These are phyloP conservation scores for Suhomyces coccinellae DNA, from an alignment of 1,139 yeast species.

Conservation along the genomic window DNA sequence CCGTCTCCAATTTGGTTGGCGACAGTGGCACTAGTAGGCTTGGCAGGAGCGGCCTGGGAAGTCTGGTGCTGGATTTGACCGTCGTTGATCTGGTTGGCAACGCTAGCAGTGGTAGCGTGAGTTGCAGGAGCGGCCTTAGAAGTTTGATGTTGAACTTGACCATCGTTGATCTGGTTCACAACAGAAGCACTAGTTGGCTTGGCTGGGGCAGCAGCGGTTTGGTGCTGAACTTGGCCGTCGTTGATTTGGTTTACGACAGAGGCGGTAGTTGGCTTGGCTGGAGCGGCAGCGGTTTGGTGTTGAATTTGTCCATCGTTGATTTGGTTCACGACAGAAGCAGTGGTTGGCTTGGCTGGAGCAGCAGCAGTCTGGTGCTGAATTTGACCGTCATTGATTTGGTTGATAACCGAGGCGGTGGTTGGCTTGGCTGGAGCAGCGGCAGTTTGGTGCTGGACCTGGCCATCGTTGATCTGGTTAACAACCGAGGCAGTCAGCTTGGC, in stretches of 20 bases:
- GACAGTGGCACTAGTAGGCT: constrained; percentile 22
- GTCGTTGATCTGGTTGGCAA: constrained; percentile 38
- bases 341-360: constrained; percentile 25
- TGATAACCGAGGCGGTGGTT: constrained; percentile 24
- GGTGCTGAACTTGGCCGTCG: constrained; percentile 39
- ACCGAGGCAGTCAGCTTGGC: constrained; percentile 10
- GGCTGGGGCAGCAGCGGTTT: constrained; percentile 21
- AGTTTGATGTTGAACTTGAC: constrained; percentile 43
- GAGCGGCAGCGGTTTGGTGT: constrained; percentile 21
- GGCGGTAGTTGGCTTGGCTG: constrained; percentile 26
- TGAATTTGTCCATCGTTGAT: constrained; percentile 43
- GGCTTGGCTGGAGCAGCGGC: constrained; percentile 21
- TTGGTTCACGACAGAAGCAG: constrained; percentile 26
- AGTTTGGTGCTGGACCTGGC: constrained; percentile 34
- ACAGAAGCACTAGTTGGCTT: constrained; percentile 34
- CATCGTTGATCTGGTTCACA: constrained; percentile 39
- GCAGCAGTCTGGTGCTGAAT: constrained; percentile 25
- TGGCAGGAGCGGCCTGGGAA: constrained; percentile 17
- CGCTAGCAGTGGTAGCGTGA: constrained; percentile 20
- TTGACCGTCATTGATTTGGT: constrained; percentile 44
- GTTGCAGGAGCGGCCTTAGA: constrained; percentile 32
- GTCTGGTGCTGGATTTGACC: constrained; percentile 53
- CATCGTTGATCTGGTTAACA: constrained; percentile 37
- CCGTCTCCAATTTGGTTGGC: constrained; percentile 33
- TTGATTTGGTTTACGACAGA: constrained; percentile 30